Conservation (phyloP, 106 monocot genomes). For the Gastrodia elata region DNA sequence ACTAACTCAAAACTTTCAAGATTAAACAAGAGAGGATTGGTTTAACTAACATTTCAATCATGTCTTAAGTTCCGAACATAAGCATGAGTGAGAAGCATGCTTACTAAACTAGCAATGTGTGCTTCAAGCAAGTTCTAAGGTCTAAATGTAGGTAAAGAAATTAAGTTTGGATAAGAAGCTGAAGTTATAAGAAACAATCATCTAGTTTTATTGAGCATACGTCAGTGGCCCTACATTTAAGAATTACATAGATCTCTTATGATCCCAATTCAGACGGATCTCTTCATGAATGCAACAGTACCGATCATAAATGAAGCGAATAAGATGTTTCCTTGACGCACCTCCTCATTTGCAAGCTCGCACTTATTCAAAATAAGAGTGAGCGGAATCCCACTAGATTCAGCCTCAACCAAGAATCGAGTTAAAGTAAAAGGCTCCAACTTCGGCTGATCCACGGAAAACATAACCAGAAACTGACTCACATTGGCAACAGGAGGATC, state of each 20-base stretch:
- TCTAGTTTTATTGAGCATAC: background rate
- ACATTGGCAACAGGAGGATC: constrained; percentile 89
- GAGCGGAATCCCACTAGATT: constrained; percentile 73
- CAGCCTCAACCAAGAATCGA: constrained; percentile 90
- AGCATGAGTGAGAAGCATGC: too few relatives aligned
- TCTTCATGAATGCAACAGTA: background rate
- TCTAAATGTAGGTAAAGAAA: too few relatives aligned
- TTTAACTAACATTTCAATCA: too few relatives aligned
- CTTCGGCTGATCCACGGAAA: constrained; percentile 70
- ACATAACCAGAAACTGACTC: constrained; percentile 63
- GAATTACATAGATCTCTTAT: background rate
- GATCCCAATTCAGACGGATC: background rate
- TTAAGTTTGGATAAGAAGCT: too few relatives aligned
- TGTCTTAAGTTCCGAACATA: too few relatives aligned
- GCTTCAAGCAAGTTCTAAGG: too few relatives aligned
- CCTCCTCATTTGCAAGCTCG: constrained; percentile 67
- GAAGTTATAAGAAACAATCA: too few relatives aligned
- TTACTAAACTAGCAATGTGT: too few relatives aligned
- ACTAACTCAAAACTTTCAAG: too few relatives aligned
- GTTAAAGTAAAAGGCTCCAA: constrained; percentile 66
- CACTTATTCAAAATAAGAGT: constrained; percentile 68
- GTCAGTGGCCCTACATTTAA: background rate
- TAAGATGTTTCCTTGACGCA: constrained; percentile 8
- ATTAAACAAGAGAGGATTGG: too few relatives aligned
- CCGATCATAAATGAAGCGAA: background rate